phyloP scores from a whole-genome alignment of 345 rosid genomes.

The Raphanus raphanistrum region DNA sequence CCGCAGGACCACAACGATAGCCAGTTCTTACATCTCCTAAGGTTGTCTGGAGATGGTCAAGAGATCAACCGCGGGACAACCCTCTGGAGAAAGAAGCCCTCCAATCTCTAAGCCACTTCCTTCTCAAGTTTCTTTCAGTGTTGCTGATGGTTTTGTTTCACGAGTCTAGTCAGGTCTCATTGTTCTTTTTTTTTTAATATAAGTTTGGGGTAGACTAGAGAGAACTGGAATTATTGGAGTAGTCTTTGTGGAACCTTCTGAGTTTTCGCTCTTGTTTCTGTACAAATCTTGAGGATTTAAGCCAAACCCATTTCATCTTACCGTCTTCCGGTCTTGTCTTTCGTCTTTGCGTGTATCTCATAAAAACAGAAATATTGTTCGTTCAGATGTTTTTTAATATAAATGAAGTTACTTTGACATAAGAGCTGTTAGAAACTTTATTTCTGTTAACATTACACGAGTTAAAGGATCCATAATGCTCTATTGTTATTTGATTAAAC shows the following conservation, averaged over 20 bases:
- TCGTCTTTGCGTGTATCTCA: neutral
- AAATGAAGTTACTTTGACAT: neutral
- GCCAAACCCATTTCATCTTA: constrained; percentile 11
- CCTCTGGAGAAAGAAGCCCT: constrained; percentile 76
- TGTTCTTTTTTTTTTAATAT: neutral
- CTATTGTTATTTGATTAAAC: constrained; percentile 24
- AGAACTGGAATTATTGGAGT: constrained; percentile 14
- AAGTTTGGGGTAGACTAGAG: constrained; percentile 25
- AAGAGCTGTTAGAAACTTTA: neutral
- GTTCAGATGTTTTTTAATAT: neutral
- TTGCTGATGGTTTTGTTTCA: neutral
- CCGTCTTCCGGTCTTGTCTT: neutral
- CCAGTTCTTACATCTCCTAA: constrained; percentile 74
- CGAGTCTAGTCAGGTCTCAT: constrained; percentile 10
- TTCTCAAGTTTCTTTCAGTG: constrained; percentile 16
- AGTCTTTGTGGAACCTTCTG: constrained; percentile 9
- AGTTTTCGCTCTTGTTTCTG: neutral
- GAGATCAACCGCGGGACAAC: constrained; percentile 92
- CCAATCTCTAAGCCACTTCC: constrained; percentile 18
- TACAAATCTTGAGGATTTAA: constrained; percentile 2
- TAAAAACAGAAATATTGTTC: neutral
- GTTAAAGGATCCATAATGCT: neutral
- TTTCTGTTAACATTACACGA: neutral
- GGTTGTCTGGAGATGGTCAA: constrained; percentile 70
- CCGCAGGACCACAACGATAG: constrained; percentile 36